phyloP scores from a whole-genome alignment of 192 early-diverging fungal genomes.

The Coemansia sp. region DNA sequence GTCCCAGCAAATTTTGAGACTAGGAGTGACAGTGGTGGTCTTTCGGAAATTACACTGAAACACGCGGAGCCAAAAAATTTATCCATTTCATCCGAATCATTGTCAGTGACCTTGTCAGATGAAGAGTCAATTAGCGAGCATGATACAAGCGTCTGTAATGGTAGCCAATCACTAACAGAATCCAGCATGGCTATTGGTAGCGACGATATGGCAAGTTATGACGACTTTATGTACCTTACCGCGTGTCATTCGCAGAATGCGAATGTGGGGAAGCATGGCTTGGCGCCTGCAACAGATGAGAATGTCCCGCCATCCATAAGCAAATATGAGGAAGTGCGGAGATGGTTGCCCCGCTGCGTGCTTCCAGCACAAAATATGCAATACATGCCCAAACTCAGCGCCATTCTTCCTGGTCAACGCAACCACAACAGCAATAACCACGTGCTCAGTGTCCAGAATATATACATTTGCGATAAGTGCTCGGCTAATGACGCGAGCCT shows the following conservation, averaged over 20 bases:
- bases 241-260: conserved; percentile 6
- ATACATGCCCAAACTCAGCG: conserved; percentile 49
- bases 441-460: neutral
- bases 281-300: neutral
- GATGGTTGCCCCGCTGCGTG: conserved; percentile 46
- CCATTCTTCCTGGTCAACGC: conserved; percentile 6
- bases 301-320: neutral
- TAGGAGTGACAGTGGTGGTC: neutral
- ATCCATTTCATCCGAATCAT: conserved; percentile 12
- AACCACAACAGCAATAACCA: neutral
- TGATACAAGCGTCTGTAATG: neutral
- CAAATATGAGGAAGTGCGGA: conserved; percentile 12
- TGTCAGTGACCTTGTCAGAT: conserved; percentile 30
- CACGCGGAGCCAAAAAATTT: neutral
- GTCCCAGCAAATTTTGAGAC: neutral
- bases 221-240: conserved; percentile 39
- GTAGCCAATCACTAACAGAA: neutral
- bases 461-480: conserved; percentile 11
- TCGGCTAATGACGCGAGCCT: neutral
- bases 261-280: conserved; percentile 3
- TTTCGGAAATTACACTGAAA: neutral
- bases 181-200: neutral
- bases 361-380: conserved; percentile 50
- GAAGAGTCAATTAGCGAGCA: neutral
- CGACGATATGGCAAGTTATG: conserved; percentile 28